A percentile compares a stretch with the other conserved stretches of the same genome.
These are phyloP conservation scores for Phytophthora pini DNA, from an alignment of 352 stramenopile species.

Conservation along the genomic window DNA sequence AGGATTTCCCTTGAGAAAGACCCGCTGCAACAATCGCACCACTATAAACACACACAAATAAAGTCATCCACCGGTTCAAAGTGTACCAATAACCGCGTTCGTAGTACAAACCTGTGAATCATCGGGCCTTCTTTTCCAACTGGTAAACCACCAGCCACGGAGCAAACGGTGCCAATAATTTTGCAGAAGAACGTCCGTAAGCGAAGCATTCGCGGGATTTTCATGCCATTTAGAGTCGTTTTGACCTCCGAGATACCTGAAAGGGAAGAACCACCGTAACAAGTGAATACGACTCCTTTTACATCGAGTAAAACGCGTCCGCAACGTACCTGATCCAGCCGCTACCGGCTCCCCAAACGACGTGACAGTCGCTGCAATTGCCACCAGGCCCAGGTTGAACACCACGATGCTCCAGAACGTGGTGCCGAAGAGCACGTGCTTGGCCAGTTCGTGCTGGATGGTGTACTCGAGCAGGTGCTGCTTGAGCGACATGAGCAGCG, in stretches of 20 bases:
- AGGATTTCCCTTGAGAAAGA: conserved; percentile 82
- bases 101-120: conserved; percentile 79
- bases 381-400: conserved; percentile 79
- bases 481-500: conserved; percentile 71
- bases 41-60: conserved; percentile 34
- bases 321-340: conserved; percentile 71
- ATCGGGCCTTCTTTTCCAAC: conserved; percentile 94
- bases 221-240: conserved; percentile 93
- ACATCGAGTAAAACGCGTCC: neutral
- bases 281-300: no score
- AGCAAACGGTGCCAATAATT: conserved; percentile 88
- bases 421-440: conserved; percentile 74
- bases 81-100: neutral
- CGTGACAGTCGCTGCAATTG: conserved; percentile 74
- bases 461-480: conserved; percentile 69
- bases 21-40: conserved; percentile 78
- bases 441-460: conserved; percentile 63
- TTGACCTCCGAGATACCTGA: conserved; percentile 94
- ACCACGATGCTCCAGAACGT: conserved; percentile 73
- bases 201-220: conserved; percentile 80
- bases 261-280: neutral
- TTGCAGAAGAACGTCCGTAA: conserved; percentile 89
- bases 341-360: conserved; percentile 79
- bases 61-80: conserved; percentile 33
- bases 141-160: conserved; percentile 82